Evolutionary conservation across 441 rosid genomes (phyloP).

Genomic region (Brassica balearica): DNA sequence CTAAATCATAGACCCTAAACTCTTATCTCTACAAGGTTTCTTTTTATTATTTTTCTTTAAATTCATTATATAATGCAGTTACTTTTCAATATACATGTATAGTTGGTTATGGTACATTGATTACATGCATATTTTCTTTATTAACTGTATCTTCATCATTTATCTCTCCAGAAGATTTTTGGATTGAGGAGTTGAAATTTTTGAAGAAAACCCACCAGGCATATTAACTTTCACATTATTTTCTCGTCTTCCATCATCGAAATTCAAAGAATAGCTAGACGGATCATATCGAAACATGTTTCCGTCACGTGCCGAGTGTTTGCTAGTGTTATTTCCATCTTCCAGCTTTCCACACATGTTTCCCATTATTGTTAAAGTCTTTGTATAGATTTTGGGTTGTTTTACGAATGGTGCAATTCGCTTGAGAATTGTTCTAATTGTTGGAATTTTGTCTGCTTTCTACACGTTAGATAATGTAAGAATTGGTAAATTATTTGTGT

Average conservation of each 20-base stretch:
- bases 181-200: background rate
- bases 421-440: background rate
- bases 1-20: too few relatives aligned
- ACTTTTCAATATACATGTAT: background rate
- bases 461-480: background rate
- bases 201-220: background rate
- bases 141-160: background rate
- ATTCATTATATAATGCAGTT: background rate
- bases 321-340: background rate
- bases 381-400: background rate
- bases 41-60: background rate
- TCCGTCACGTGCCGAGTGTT: background rate
- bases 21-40: background rate
- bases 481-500: background rate
- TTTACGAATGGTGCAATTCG: slow-evolving; percentile 2
- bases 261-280: slow-evolving; percentile 24
- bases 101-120: background rate
- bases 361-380: slow-evolving; percentile 27
- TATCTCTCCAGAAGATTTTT: background rate
- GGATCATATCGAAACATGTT: slow-evolving; percentile 37
- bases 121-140: background rate
- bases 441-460: background rate
- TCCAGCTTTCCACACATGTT: slow-evolving; percentile 13
- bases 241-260: slow-evolving; percentile 31
- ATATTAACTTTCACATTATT: background rate